Percentiles rank a stretch among this genome's conserved stretches.
Evolutionary conservation across 805 yeast species (phyloP).

Genomic region (Hanseniaspora meyeri): DNA sequence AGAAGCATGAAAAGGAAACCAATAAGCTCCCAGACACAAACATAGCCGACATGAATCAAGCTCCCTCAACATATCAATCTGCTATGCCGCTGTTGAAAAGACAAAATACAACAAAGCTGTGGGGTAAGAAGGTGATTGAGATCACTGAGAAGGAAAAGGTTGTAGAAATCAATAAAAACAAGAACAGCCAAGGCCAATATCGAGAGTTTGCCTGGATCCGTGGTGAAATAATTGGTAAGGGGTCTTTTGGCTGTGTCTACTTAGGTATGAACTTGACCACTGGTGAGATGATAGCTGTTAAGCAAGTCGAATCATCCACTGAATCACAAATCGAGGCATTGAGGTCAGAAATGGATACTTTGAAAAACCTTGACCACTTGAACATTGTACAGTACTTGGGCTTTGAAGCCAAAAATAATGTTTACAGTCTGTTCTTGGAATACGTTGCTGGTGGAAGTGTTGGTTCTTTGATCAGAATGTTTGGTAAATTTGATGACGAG

Average conservation of each 20-base stretch:
- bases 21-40: slow-evolving; percentile 14
- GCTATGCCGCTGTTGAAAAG: slow-evolving; percentile 37
- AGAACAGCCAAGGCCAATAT: slow-evolving; percentile 52
- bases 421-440: slow-evolving; percentile 79
- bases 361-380: slow-evolving; percentile 85
- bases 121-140: slow-evolving; percentile 93
- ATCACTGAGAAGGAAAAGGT: slow-evolving; percentile 61
- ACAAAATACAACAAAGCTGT: slow-evolving; percentile 72
- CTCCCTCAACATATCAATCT: slow-evolving; percentile 18
- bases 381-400: slow-evolving; percentile 95
- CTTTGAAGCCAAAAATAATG: slow-evolving; percentile 60
- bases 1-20: slow-evolving; percentile 21
- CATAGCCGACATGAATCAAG: slow-evolving; percentile 1
- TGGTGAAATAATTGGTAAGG: slow-evolving; percentile 92
- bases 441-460: slow-evolving; percentile 98
- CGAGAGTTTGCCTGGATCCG: slow-evolving; percentile 94
- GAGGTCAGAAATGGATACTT: slow-evolving; percentile 79
- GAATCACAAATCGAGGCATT: slow-evolving; percentile 67
- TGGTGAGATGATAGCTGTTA: slow-evolving; percentile 97
- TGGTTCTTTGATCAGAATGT: slow-evolving; percentile 66
- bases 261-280: slow-evolving; percentile 88
- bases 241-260: slow-evolving; percentile 90
- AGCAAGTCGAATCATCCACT: slow-evolving; percentile 61
- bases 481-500: slow-evolving; percentile 75
- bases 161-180: slow-evolving; percentile 54